A percentile compares a stretch with the other conserved stretches of the same genome.
Conservation (phyloP, 2,329 filamentous ascomycete genomes). For the Capronia americana region DNA sequence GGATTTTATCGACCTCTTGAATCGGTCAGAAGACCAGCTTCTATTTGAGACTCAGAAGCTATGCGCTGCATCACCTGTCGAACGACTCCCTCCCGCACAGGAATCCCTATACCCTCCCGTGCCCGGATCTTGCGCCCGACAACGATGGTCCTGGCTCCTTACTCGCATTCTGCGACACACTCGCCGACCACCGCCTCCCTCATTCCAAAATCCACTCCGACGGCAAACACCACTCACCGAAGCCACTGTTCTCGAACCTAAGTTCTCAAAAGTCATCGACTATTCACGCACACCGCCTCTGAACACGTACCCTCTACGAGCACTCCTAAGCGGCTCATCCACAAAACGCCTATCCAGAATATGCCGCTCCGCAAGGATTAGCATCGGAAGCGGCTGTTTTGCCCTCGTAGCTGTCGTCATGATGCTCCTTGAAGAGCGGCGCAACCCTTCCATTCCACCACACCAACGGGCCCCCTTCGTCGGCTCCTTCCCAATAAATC, state of each 20-base stretch:
- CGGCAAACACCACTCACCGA: slow-evolving; percentile 14
- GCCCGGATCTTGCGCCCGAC: slow-evolving; percentile 26
- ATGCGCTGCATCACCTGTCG: slow-evolving; percentile 10
- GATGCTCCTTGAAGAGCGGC: slow-evolving; percentile 37
- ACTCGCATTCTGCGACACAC: slow-evolving; percentile 37
- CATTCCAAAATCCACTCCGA: slow-evolving; percentile 38
- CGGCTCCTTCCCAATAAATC: slow-evolving; percentile 39
- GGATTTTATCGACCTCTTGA: slow-evolving; percentile 33
- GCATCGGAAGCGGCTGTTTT: slow-evolving; percentile 36
- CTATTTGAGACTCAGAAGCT: slow-evolving; percentile 10
- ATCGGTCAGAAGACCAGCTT: slow-evolving; percentile 21
- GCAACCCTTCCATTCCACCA: slow-evolving; percentile 27
- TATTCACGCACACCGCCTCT: slow-evolving; percentile 34
- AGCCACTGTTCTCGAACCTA: slow-evolving; percentile 21
- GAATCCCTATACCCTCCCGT: slow-evolving; percentile 36
- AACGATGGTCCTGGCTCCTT: slow-evolving; percentile 37
- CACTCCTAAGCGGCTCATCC: slow-evolving; percentile 24
- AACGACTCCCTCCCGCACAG: slow-evolving; percentile 36
- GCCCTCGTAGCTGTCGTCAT: slow-evolving; percentile 37
- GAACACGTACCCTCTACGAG: slow-evolving; percentile 28
- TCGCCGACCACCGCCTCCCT: slow-evolving; percentile 27
- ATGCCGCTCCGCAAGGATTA: slow-evolving; percentile 34
- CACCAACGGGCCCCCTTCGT: slow-evolving; percentile 34
- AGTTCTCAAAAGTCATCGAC: slow-evolving; percentile 29
- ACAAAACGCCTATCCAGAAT: slow-evolving; percentile 27